A percentile compares a stretch with the other conserved stretches of the same genome.
These are phyloP conservation scores for Heteromeles arbutifolia DNA, from an alignment of 306 rosid genomes.

Conservation along the genomic window DNA sequence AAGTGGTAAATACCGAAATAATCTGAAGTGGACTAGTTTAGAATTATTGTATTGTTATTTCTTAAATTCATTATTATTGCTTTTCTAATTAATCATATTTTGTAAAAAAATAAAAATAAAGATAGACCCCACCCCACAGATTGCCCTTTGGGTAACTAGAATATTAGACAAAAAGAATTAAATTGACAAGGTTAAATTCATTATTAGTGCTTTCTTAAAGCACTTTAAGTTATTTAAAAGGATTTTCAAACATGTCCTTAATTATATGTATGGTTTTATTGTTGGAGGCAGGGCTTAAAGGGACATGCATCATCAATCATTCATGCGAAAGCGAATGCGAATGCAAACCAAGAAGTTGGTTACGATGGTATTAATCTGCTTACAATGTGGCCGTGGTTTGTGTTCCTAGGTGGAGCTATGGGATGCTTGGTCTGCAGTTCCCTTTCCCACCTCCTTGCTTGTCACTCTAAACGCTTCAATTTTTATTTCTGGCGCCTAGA, in stretches of 20 bases:
- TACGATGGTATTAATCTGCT: constrained; percentile 4
- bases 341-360: constrained; percentile 13
- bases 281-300: constrained; percentile 33
- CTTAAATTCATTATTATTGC: too few species aligned
- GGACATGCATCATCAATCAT: constrained; percentile 13
- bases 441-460: constrained; percentile 75
- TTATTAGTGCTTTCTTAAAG: too few species aligned
- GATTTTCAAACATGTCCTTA: not conserved
- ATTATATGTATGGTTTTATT: not conserved
- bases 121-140: too few species aligned
- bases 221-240: too few species aligned
- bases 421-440: constrained; percentile 75
- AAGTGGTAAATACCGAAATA: too few species aligned
- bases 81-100: too few species aligned
- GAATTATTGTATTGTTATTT: too few species aligned
- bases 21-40: too few species aligned
- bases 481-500: constrained; percentile 86
- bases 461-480: constrained; percentile 73
- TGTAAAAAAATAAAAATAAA: too few species aligned
- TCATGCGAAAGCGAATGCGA: not conserved
- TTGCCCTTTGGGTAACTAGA: too few species aligned
- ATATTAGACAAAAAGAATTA: too few species aligned
- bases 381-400: constrained; percentile 85
- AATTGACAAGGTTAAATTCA: too few species aligned
- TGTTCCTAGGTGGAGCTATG: constrained; percentile 82